Conservation (phyloP, 306 rosid species). For the Quercus dentata region DNA sequence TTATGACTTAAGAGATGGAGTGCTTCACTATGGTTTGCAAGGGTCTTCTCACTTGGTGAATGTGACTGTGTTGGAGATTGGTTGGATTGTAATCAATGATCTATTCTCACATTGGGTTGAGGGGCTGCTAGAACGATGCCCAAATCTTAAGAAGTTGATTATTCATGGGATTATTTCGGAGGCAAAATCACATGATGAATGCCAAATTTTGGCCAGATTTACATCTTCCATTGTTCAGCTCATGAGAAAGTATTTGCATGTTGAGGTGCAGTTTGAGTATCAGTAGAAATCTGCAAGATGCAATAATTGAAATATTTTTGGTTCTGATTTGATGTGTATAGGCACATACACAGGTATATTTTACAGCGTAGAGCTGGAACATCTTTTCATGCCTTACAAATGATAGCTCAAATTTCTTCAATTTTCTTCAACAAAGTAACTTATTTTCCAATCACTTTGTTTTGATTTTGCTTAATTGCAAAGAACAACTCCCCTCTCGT, state of each 20-base stretch:
- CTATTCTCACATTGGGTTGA: slow-evolving; percentile 48
- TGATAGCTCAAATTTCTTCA: background rate
- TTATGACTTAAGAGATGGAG: slow-evolving; percentile 50
- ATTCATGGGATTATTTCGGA: slow-evolving; percentile 44
- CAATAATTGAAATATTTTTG: slow-evolving; percentile 18
- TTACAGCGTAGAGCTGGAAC: slow-evolving; percentile 14
- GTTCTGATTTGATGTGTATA: slow-evolving; percentile 17
- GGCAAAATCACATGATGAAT: slow-evolving; percentile 39
- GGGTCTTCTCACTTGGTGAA: slow-evolving; percentile 36
- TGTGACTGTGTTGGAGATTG: slow-evolving; percentile 44
- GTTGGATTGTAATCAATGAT: slow-evolving; percentile 42
- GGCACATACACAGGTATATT: slow-evolving; percentile 24
- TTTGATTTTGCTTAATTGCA: background rate
- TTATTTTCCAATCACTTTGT: background rate
- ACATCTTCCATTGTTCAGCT: slow-evolving; percentile 42
- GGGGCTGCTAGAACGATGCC: slow-evolving; percentile 41
- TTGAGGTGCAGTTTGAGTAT: slow-evolving; percentile 44
- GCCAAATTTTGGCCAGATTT: slow-evolving; percentile 39
- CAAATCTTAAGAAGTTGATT: slow-evolving; percentile 38
- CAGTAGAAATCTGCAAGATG: slow-evolving; percentile 29
- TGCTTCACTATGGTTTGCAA: slow-evolving; percentile 35
- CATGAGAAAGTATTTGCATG: slow-evolving; percentile 42
- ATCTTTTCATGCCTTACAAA: background rate
- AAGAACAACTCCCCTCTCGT: background rate
- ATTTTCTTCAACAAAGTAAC: background rate